Evolutionary conservation across 2,329 filamentous ascomycete genomes (phyloP), one percentile per base, ranked within the genome.

Genomic region (Madurella fahalii): DNA sequence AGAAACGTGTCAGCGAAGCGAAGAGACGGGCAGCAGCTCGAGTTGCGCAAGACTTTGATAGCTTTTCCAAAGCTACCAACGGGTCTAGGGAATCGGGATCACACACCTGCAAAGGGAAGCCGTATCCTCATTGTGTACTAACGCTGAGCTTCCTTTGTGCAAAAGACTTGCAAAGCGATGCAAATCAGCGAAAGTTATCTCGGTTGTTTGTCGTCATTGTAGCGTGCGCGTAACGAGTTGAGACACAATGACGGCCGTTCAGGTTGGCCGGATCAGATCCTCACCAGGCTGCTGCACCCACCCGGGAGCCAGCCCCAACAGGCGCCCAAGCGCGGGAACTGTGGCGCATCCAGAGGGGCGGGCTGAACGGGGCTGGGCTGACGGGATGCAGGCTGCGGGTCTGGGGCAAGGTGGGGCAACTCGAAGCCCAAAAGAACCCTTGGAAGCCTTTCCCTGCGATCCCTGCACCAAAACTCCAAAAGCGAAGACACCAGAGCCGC

Each of bases 41-140:
- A 25, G 25, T 4, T 25, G 25, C 25, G 25, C 25, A 3, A 25
- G 25, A 25, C 25, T 25, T 25, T 3, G 25, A 7, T 3, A 25
- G 25, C 25, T 25, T 7, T 25, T 25, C 25, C 7, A 25, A 25
- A 25, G 25, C 25, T 25, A 25, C 25, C 25, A 9, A 13, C 37
- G 45, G 18, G 46, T 40, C 45, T 18, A 43, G 60, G 61, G 46
- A 61, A 49, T 54, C 46, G 42, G 30, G 17, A 54, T 31, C 58
- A 75, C 83, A 67, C 77, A 94, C 92, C 89, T 75, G 90, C 90
- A 69, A 96, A 95, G 52, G 89, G 87, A 65, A 91, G 82, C 68
- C 92, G 84, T 75, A 96, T 90, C 72, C 89, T 88, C 87, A 95
- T 94, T 53, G 63, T 70, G 50, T 64, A 56, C 32, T n/a, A 31